Conservation (phyloP, 768 basidiomycete species). For the Boletellus emodensis region DNA sequence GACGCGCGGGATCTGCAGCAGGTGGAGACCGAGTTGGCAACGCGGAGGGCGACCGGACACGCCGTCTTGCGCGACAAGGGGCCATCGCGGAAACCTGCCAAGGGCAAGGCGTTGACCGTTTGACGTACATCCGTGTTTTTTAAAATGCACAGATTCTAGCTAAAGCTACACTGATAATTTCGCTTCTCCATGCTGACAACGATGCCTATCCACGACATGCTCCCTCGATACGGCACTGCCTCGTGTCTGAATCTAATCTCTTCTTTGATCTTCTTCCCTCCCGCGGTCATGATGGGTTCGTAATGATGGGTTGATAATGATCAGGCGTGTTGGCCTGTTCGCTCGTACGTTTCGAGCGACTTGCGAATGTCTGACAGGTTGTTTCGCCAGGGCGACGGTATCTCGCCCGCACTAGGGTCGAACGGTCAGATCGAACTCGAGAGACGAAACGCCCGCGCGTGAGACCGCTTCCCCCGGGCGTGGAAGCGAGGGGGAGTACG, state of each 20-base stretch:
- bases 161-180: constrained; percentile 22
- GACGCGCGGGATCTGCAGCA: constrained; percentile 39
- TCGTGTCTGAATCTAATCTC: background rate
- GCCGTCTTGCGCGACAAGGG: constrained; percentile 22
- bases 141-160: too few relatives aligned
- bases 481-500: too few relatives aligned
- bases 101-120: constrained; percentile 8
- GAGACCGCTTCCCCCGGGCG: too few relatives aligned
- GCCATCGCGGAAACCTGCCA: background rate
- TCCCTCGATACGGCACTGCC: too few relatives aligned
- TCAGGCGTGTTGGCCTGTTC: constrained; percentile 12
- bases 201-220: too few relatives aligned
- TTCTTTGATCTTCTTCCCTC: background rate
- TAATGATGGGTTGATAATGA: constrained; percentile 1
- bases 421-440: too few relatives aligned
- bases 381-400: constrained; percentile 30
- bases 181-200: background rate
- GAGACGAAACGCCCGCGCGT: too few relatives aligned
- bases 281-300: background rate
- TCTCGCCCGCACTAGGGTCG: constrained; percentile 12
- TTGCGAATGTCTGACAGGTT: constrained; percentile 29
- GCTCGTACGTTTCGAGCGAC: constrained; percentile 28
- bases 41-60: constrained; percentile 24
- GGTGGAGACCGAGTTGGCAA: constrained; percentile 31
- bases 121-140: background rate